These are phyloP conservation scores for Cercospora zeina DNA, from an alignment of 2,329 filamentous ascomycete genomes.

Conservation along the genomic window DNA sequence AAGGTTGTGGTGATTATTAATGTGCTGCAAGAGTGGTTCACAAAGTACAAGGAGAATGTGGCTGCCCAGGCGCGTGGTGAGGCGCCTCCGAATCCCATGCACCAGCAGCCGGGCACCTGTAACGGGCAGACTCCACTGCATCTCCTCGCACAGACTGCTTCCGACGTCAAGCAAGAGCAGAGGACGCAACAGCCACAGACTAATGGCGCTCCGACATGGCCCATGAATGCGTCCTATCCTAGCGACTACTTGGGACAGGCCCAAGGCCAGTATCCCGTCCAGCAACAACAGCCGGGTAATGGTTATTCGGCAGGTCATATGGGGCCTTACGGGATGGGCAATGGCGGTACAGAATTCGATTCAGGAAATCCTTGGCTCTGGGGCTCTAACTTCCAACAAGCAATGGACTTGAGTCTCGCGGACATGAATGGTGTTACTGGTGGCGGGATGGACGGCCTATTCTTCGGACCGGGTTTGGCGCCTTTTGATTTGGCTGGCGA, in stretches of 20 bases:
- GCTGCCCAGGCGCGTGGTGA: conserved; percentile 29
- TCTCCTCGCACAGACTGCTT: conserved; percentile 33
- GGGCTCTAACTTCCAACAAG: conserved; percentile 42
- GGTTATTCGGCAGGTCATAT: conserved; percentile 12
- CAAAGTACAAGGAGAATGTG: conserved; percentile 39
- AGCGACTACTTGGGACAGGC: conserved; percentile 30
- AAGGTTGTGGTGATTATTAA: conserved; percentile 52
- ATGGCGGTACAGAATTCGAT: conserved; percentile 9
- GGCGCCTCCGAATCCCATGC: conserved; percentile 18
- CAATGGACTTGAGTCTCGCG: conserved; percentile 41
- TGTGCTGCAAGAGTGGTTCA: conserved; percentile 50
- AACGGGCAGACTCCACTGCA: conserved; percentile 29
- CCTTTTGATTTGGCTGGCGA: conserved; percentile 26
- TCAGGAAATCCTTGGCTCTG: conserved; percentile 33
- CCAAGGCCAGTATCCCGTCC: conserved; percentile 23
- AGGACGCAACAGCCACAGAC: conserved; percentile 15
- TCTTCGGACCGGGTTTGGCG: conserved; percentile 36
- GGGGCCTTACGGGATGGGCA: conserved; percentile 4
- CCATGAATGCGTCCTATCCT: conserved; percentile 29
- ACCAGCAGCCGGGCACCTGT: conserved; percentile 12
- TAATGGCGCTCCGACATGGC: conserved; percentile 25
- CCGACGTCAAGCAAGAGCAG: conserved; percentile 20
- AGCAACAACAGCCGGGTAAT: conserved; percentile 13
- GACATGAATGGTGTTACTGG: conserved; percentile 38
- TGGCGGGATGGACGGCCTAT: conserved; percentile 38